Conservation (phyloP, 176 grass and related monocot species). For the Hsuehochloa calcarea region DNA sequence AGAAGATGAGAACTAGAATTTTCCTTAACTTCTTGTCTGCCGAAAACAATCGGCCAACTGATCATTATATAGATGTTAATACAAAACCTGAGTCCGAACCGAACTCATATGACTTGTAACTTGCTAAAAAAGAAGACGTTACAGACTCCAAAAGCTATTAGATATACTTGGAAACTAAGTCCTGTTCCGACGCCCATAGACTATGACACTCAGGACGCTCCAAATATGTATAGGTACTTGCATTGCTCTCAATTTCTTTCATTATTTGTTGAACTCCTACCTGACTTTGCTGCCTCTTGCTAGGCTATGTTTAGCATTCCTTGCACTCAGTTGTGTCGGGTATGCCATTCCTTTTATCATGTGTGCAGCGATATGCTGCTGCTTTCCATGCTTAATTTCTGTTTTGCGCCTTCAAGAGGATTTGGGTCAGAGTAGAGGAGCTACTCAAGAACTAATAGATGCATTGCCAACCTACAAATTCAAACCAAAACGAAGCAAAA, state of each 20-base stretch:
- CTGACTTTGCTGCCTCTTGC: conserved; percentile 26
- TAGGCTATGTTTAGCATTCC: conserved; percentile 95
- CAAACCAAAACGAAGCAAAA: conserved; percentile 74
- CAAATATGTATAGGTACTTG: conserved; percentile 85
- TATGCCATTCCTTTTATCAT: conserved; percentile 97
- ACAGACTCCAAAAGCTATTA: too few species aligned
- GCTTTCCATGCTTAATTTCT: conserved; percentile 95
- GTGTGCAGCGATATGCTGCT: conserved; percentile 92
- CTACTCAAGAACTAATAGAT: conserved; percentile 79
- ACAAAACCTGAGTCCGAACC: too few species aligned
- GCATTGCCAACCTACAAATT: conserved; percentile 88
- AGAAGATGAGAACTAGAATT: too few species aligned
- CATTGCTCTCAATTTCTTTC: conserved; percentile 27
- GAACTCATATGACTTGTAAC: too few species aligned
- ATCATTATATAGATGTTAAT: too few species aligned
- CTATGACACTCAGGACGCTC: conserved; percentile 48
- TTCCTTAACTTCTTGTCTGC: too few species aligned
- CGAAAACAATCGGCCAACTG: too few species aligned
- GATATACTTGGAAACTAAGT: too few species aligned
- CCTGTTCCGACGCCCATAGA: too few species aligned
- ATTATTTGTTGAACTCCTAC: conserved; percentile 17
- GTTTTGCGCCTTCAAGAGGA: conserved; percentile 81
- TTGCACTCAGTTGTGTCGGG: conserved; percentile 88
- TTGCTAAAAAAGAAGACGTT: too few species aligned
- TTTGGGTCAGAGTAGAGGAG: conserved; percentile 72